Conservation (phyloP, 2,329 filamentous ascomycete species). For the Akanthomyces uredinophilus region DNA sequence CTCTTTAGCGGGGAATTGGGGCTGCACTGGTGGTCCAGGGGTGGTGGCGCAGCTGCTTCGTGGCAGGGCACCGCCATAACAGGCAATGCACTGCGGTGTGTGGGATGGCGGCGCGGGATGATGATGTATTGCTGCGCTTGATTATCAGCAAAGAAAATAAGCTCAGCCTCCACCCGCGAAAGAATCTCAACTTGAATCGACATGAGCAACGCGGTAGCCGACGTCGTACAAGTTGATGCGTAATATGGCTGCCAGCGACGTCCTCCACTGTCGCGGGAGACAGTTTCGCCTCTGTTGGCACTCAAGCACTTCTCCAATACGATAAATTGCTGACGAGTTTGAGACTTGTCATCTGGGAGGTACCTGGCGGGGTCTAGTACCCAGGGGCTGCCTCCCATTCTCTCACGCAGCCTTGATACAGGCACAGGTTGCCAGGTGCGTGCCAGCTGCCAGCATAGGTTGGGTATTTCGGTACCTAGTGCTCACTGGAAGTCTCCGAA, state of each 20-base stretch:
- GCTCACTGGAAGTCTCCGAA: neutral
- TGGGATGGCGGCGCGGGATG: neutral
- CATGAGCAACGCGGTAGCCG: neutral
- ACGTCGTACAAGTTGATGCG: neutral
- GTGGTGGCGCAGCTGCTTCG: constrained; percentile 10
- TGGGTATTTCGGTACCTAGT: too few relatives aligned
- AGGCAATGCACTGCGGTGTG: neutral
- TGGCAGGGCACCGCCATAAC: neutral
- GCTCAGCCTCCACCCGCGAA: neutral
- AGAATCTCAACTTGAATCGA: neutral
- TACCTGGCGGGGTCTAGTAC: neutral
- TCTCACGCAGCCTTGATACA: too few relatives aligned
- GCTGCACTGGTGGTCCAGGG: neutral
- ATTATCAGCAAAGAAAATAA: neutral
- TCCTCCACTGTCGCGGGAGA: neutral
- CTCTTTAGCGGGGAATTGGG: constrained; percentile 6
- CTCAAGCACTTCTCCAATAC: too few relatives aligned
- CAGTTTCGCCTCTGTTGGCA: neutral
- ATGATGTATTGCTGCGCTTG: neutral
- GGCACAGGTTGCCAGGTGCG: too few relatives aligned
- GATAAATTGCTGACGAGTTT: neutral
- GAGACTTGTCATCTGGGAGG: neutral
- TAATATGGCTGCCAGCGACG: too few relatives aligned
- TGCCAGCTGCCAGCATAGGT: too few relatives aligned
- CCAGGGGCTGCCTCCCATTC: neutral